Evolutionary conservation across 2,329 filamentous ascomycete species (phyloP).

Genomic region (Aspergillus latus): DNA sequence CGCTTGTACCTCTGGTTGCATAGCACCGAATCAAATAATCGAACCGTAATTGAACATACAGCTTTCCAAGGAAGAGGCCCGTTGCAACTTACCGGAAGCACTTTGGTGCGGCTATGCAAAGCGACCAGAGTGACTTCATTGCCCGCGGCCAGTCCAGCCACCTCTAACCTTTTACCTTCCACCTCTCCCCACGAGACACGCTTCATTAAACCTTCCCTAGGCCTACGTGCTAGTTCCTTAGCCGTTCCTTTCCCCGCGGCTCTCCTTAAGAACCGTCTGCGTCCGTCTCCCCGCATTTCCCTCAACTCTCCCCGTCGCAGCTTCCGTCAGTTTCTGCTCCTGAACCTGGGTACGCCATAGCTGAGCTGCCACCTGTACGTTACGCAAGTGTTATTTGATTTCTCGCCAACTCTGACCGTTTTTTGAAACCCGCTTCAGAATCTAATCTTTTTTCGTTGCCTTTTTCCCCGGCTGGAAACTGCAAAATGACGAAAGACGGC

Average conservation of each 20-base stretch:
- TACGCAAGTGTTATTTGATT: not conserved
- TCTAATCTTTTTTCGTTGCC: not conserved
- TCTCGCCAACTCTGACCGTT: not conserved
- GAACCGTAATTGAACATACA: no score
- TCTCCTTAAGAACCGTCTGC: conserved; percentile 7
- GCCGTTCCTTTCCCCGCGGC: conserved; percentile 3
- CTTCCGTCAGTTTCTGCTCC: not conserved
- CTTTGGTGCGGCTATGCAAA: not conserved
- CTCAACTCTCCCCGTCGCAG: conserved; percentile 1
- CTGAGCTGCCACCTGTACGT: conserved; percentile 6
- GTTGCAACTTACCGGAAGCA: no score
- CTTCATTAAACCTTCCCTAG: conserved; percentile 7
- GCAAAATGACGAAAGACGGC: conserved; percentile 36
- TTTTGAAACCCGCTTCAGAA: not conserved
- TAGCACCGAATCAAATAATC: not conserved
- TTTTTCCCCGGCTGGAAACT: conserved; percentile 1
- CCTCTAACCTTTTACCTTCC: conserved; percentile 4
- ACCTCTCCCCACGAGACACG: conserved; percentile 9
- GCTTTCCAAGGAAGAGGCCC: no score
- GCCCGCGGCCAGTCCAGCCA: not conserved
- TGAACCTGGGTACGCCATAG: not conserved
- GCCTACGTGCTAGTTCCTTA: conserved; percentile 11
- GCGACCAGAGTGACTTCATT: conserved; percentile 15
- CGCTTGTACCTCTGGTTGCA: not conserved
- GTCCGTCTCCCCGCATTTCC: conserved; percentile 8